Conservation (phyloP, 2,329 filamentous ascomycete genomes). For the Pezicula neosporulosa region DNA sequence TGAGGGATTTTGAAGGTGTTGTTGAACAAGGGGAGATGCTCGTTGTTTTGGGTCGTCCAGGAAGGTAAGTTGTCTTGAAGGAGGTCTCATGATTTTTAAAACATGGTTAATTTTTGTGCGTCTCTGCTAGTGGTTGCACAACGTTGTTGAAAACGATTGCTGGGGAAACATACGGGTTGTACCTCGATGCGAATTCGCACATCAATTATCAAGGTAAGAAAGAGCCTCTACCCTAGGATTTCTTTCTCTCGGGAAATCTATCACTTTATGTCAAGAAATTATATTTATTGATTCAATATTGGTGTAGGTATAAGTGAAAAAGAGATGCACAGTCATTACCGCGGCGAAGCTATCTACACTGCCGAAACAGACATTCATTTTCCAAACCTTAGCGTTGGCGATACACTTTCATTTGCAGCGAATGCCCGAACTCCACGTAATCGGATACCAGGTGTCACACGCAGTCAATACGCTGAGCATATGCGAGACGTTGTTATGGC, state of each 20-base stretch:
- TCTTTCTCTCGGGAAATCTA: background rate
- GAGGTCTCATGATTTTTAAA: too few species aligned
- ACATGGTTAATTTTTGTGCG: background rate
- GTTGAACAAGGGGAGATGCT: slow-evolving; percentile 62
- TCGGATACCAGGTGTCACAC: slow-evolving; percentile 13
- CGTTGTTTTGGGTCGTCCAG: slow-evolving; percentile 63
- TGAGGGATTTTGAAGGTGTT: slow-evolving; percentile 60
- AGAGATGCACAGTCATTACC: slow-evolving; percentile 48
- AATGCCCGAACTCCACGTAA: slow-evolving; percentile 61
- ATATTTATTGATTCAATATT: background rate
- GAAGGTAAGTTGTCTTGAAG: slow-evolving; percentile 16
- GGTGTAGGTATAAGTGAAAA: slow-evolving; percentile 42
- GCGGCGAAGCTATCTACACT: slow-evolving; percentile 67
- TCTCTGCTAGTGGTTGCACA: slow-evolving; percentile 44
- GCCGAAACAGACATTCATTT: slow-evolving; percentile 68
- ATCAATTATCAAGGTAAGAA: slow-evolving; percentile 56
- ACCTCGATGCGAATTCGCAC: slow-evolving; percentile 42
- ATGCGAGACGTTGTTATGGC: slow-evolving; percentile 58
- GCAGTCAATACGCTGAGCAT: slow-evolving; percentile 43
- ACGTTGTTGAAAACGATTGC: slow-evolving; percentile 57
- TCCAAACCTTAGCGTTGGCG: slow-evolving; percentile 67
- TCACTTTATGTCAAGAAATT: slow-evolving; percentile 7
- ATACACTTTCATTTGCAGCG: slow-evolving; percentile 70
- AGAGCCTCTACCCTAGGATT: too few species aligned
- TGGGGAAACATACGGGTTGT: slow-evolving; percentile 51